Conservation (phyloP, 2,329 filamentous ascomycete genomes). For the Ophiostoma sp. region DNA sequence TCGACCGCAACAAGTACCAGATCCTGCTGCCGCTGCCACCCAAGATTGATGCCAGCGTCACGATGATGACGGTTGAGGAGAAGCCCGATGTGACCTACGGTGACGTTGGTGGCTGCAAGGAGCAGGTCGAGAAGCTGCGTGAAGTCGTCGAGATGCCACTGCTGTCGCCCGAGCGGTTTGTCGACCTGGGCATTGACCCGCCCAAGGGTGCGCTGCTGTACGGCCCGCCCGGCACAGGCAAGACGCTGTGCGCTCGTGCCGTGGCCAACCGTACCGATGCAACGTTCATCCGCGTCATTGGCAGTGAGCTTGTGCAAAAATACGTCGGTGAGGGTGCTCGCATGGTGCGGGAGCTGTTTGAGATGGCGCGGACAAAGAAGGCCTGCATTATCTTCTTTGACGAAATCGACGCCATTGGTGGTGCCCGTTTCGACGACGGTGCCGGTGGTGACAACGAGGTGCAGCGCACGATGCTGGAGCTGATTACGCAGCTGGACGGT, state of each 20-base stretch:
- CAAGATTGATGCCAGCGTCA: slow-evolving; percentile 98
- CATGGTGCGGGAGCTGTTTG: slow-evolving; percentile 98
- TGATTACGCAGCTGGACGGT: slow-evolving; percentile 96
- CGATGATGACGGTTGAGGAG: slow-evolving; percentile 99
- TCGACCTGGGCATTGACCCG: slow-evolving; percentile 97
- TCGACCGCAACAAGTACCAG: slow-evolving; percentile 99
- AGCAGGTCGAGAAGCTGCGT: slow-evolving; percentile 98
- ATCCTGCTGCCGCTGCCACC: slow-evolving; percentile 94
- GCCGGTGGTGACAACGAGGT: slow-evolving; percentile 97
- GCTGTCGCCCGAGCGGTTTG: slow-evolving; percentile 93
- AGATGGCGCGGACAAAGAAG: slow-evolving; percentile 99
- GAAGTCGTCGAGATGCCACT: slow-evolving; percentile 99
- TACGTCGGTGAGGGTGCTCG: slow-evolving; percentile 97
- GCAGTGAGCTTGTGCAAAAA: slow-evolving; percentile 96
- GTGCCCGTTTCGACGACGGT: slow-evolving; percentile 96
- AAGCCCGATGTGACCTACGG: slow-evolving; percentile 99
- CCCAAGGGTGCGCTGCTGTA: slow-evolving; percentile 97
- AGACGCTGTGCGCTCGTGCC: slow-evolving; percentile 95
- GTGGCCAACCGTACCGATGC: slow-evolving; percentile 98
- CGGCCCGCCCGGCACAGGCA: slow-evolving; percentile 96
- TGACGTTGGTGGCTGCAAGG: slow-evolving; percentile 98
- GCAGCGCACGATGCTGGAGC: slow-evolving; percentile 96
- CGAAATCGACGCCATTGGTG: slow-evolving; percentile 98
- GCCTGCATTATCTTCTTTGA: slow-evolving; percentile 99
- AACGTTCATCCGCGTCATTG: slow-evolving; percentile 98